Conservation (phyloP, 1,284 basidiomycete species). For the Gomphus sp. region DNA sequence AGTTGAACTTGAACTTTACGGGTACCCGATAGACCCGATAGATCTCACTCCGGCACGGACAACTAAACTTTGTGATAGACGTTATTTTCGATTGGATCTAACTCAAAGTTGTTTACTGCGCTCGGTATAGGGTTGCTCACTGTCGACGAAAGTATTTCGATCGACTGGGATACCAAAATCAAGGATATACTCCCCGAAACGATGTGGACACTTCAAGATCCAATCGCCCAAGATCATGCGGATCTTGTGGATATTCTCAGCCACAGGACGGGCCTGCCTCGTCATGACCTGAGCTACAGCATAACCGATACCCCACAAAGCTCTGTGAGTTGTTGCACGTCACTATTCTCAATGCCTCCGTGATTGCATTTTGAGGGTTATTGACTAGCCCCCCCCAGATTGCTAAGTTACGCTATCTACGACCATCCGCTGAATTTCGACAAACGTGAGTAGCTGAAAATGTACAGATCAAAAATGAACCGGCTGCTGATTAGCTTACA, state of each 20-base stretch:
- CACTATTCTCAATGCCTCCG: not conserved
- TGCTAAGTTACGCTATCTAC: slow-evolving; percentile 3
- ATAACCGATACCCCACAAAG: not conserved
- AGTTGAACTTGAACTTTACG: no score
- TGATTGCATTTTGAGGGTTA: no score
- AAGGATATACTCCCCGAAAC: slow-evolving; percentile 24
- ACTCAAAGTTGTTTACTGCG: slow-evolving; percentile 32
- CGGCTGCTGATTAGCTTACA: not conserved
- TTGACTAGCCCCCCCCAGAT: not conserved
- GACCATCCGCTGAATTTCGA: slow-evolving; percentile 6
- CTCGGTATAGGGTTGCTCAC: slow-evolving; percentile 30
- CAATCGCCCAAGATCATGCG: slow-evolving; percentile 24
- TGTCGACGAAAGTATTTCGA: slow-evolving; percentile 22
- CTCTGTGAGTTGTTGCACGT: not conserved
- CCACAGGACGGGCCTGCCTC: slow-evolving; percentile 29
- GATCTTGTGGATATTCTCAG: slow-evolving; percentile 28
- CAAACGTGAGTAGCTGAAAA: not conserved
- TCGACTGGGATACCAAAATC: slow-evolving; percentile 28
- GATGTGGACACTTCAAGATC: slow-evolving; percentile 26
- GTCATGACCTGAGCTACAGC: slow-evolving; percentile 13
- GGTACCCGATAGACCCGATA: no score
- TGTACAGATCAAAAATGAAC: not conserved
- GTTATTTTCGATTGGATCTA: slow-evolving; percentile 26
- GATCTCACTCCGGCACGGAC: not conserved
- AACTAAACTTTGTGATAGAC: slow-evolving; percentile 20